Base-by-base conservation (phyloP, 306 rosid genomes). In the Vigna trinervia region DNA sequence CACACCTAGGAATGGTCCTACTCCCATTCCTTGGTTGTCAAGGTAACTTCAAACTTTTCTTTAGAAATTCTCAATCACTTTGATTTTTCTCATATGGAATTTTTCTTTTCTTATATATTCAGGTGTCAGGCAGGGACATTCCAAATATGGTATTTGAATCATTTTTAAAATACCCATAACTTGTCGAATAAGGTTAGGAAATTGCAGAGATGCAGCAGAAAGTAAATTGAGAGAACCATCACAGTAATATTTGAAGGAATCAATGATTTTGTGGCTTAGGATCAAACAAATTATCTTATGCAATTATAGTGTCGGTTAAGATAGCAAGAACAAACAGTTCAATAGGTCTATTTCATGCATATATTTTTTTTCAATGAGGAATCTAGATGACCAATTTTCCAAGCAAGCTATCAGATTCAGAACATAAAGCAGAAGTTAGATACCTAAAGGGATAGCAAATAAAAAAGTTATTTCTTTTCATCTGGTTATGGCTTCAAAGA, bases 331-430 rank as follows among this genome's bases (percentile, higher is more conserved):
- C 28, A 62, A 61, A 43, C 17, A 51, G 63, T 62, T 48, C 11
- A 38, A 68, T 73, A 39, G 82, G 76, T 39, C 76, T 71, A 56
- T 46, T 46, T n/a, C 51, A 34, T 36, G 34, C 70, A 75, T 69
- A 11, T 39, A 7, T 8, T 8, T 39, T 41, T 69, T 79, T 46
- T 78, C 63, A 61, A 17, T 12, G 57, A 82, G 64, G 82, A 60
- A 79, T 75, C 78, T 72, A 20, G 80, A 72, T 75, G 50, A 60
- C 53, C 82, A 46, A 26, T 75, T 45, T 76, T 46, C 56, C 75
- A 79, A 71, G 88, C 66, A 82, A 85, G 74, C 74, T 64, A 38
- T 54, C 45, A 54, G 28, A 15, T 28, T 54, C 45, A 54, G 28
- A 15, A 30, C 41, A 56, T 15, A 75, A 83, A 68, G 83, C 73